phyloP scores from a whole-genome alignment of 306 rosid species.

The Begonia fuchsioides region DNA sequence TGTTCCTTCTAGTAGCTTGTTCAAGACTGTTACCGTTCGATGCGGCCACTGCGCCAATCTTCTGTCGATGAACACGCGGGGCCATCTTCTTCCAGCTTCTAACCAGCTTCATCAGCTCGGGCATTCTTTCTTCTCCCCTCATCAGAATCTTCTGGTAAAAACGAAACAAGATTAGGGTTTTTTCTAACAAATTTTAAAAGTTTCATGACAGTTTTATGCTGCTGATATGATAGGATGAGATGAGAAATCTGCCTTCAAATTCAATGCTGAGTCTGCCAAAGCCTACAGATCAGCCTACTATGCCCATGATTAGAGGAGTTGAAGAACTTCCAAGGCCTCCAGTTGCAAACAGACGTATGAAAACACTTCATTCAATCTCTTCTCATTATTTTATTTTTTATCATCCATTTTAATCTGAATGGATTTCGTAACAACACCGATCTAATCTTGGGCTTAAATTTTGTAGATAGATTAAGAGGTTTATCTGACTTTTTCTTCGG shows the following conservation, averaged over 20 bases:
- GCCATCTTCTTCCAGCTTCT: slow-evolving; percentile 38
- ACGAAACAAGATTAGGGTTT: no score
- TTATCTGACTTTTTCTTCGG: no score
- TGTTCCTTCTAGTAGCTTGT: slow-evolving; percentile 78
- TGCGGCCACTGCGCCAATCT: slow-evolving; percentile 98
- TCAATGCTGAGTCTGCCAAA: slow-evolving; percentile 44
- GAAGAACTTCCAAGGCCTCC: slow-evolving; percentile 75
- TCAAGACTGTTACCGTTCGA: slow-evolving; percentile 86
- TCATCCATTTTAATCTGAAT: no score
- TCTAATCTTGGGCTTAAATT: no score
- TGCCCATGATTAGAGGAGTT: slow-evolving; percentile 35
- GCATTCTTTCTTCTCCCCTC: slow-evolving; percentile 42
- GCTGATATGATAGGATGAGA: slow-evolving; percentile 45
- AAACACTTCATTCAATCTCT: not conserved
- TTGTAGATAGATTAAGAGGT: no score
- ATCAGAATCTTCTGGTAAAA: slow-evolving; percentile 33
- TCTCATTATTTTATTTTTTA: no score
- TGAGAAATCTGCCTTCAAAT: slow-evolving; percentile 51
- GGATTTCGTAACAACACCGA: no score
- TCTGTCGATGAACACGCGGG: slow-evolving; percentile 73
- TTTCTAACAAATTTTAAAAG: no score
- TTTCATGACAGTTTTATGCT: no score
- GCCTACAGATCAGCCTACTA: slow-evolving; percentile 28
- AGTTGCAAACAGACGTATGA: slow-evolving; percentile 63
- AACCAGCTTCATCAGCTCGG: slow-evolving; percentile 66